These are phyloP conservation scores for Trichoderma pleuroti DNA, from an alignment of 2,329 filamentous ascomycete genomes.

Conservation along the genomic window DNA sequence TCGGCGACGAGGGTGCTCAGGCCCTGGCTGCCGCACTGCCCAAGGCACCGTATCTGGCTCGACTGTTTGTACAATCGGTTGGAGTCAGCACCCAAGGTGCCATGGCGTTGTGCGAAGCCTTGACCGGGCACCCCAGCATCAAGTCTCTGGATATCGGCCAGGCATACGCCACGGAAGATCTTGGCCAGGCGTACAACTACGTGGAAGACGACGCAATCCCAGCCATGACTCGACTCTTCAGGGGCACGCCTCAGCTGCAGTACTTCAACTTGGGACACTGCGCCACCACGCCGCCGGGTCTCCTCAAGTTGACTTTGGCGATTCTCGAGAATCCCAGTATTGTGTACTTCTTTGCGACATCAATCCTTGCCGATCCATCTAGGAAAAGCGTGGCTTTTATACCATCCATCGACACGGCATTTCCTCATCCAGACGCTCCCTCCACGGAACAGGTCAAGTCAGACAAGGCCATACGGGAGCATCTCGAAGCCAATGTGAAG, in stretches of 20 bases:
- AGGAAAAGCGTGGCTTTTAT: slow-evolving; percentile 27
- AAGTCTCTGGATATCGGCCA: slow-evolving; percentile 43
- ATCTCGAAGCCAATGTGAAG: slow-evolving; percentile 32
- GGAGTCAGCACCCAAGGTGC: slow-evolving; percentile 41
- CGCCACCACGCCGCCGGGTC: slow-evolving; percentile 29
- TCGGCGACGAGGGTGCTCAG: slow-evolving; percentile 33
- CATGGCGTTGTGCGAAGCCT: slow-evolving; percentile 36
- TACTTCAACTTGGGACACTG: slow-evolving; percentile 44
- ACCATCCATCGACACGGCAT: slow-evolving; percentile 28
- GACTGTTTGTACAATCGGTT: slow-evolving; percentile 42
- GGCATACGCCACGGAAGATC: slow-evolving; percentile 45
- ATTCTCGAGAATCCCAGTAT: slow-evolving; percentile 33
- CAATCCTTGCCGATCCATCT: slow-evolving; percentile 34
- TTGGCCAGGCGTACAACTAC: slow-evolving; percentile 46
- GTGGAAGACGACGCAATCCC: slow-evolving; percentile 38
- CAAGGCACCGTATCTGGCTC: slow-evolving; percentile 33
- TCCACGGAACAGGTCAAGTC: slow-evolving; percentile 26
- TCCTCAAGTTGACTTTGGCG: slow-evolving; percentile 30
- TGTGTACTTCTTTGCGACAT: slow-evolving; percentile 36
- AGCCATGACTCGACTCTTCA: slow-evolving; percentile 35
- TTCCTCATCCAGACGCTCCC: slow-evolving; percentile 26
- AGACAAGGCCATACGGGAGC: slow-evolving; percentile 31
- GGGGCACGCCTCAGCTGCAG: slow-evolving; percentile 31
- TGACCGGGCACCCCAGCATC: slow-evolving; percentile 35
- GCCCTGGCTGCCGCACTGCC: slow-evolving; percentile 32